Conservation (phyloP, 495 filamentous ascomycete genomes). For the Terfezia boudieri region DNA sequence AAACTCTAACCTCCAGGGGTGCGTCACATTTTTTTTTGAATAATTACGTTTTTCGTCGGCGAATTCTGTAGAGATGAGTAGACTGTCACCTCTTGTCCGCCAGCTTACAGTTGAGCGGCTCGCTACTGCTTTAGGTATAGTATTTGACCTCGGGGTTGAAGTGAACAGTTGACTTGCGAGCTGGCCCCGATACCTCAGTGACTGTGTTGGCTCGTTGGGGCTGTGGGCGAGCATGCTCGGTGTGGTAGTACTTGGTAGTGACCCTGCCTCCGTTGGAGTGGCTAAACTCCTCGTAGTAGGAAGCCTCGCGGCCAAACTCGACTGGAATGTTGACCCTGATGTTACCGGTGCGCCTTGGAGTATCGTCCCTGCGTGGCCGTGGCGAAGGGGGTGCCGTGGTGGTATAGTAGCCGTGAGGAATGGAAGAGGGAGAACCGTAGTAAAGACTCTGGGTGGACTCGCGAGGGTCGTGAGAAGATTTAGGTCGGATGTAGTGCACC, state of each 20-base stretch:
- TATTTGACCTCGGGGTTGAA: background rate
- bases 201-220: background rate
- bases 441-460: too few relatives aligned
- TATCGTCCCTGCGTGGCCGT: background rate
- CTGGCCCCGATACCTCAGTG: background rate
- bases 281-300: background rate
- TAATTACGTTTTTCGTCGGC: too few relatives aligned
- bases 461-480: background rate
- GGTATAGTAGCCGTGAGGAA: background rate
- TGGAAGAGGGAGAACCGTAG: background rate
- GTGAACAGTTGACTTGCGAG: background rate
- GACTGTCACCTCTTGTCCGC: too few relatives aligned
- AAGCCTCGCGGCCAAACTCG: background rate
- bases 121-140: background rate
- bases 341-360: background rate
- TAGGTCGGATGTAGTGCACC: background rate
- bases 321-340: background rate
- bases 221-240: background rate
- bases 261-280: background rate
- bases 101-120: too few relatives aligned
- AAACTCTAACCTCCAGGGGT: too few relatives aligned
- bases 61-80: too few relatives aligned
- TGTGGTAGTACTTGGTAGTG: background rate
- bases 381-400: background rate
- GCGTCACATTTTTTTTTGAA: too few relatives aligned